phyloP scores from a whole-genome alignment of 1,284 basidiomycete species.

The Cryptococcus wingfieldii region DNA sequence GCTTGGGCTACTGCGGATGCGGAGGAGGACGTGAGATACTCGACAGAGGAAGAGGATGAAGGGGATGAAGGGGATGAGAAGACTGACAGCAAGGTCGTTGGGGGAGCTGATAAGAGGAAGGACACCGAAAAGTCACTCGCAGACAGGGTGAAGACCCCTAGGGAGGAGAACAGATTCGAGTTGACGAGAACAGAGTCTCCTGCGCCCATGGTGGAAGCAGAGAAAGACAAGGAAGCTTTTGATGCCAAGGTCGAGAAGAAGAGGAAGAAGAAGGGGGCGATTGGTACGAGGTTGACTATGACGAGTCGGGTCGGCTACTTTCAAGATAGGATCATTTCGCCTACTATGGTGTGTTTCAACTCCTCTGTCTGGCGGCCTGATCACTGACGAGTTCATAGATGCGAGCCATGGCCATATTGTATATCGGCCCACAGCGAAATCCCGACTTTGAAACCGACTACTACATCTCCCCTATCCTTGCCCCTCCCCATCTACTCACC shows the following conservation, averaged over 20 bases:
- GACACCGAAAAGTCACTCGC: slow-evolving; percentile 51
- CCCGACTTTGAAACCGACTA: slow-evolving; percentile 95
- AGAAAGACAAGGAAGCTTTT: slow-evolving; percentile 8
- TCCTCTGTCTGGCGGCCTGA: background rate
- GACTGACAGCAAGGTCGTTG: slow-evolving; percentile 13
- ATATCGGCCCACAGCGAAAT: slow-evolving; percentile 85
- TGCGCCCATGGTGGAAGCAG: slow-evolving; percentile 2
- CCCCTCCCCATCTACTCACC: slow-evolving; percentile 75
- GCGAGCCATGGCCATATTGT: slow-evolving; percentile 97
- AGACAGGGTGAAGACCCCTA: slow-evolving; percentile 48
- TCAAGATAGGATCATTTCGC: slow-evolving; percentile 83
- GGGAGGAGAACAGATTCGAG: slow-evolving; percentile 29
- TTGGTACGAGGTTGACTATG: slow-evolving; percentile 89
- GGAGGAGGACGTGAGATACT: slow-evolving; percentile 47
- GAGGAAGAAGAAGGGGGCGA: slow-evolving; percentile 50
- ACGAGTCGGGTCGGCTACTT: slow-evolving; percentile 92
- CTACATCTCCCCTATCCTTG: slow-evolving; percentile 86
- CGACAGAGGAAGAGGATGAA: slow-evolving; percentile 38
- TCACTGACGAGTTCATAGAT: slow-evolving; percentile 57
- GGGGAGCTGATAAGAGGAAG: slow-evolving; percentile 16
- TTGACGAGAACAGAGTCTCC: slow-evolving; percentile 16
- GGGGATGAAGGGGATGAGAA: slow-evolving; percentile 6
- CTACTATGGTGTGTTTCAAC: slow-evolving; percentile 70
- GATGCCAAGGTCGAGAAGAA: slow-evolving; percentile 25
- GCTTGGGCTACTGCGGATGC: slow-evolving; percentile 47